These are phyloP conservation scores for Rhodamnia rubescens DNA, from an alignment of 345 rosid species.

Conservation along the genomic window DNA sequence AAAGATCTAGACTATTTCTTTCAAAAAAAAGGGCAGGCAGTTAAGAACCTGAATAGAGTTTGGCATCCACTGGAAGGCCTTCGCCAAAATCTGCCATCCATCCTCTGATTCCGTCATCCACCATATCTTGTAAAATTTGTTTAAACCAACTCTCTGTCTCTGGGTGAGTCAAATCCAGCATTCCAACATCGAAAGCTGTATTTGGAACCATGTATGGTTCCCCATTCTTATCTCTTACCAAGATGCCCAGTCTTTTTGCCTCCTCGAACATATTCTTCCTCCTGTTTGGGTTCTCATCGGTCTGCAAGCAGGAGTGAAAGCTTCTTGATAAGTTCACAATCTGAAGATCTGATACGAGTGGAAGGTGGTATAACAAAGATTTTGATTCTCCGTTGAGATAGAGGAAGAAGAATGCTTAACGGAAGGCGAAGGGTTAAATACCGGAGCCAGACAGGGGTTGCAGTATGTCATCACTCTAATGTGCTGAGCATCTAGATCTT, in stretches of 20 bases:
- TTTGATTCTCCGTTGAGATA: neutral
- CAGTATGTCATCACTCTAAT: conserved; percentile 69
- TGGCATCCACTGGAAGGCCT: conserved; percentile 61
- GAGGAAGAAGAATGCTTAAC: neutral
- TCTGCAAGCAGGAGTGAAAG: conserved; percentile 15
- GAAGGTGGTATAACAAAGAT: neutral
- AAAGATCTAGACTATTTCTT: neutral
- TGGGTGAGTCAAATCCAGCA: conserved; percentile 70
- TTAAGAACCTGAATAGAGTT: conserved; percentile 46
- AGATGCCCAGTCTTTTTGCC: conserved; percentile 44
- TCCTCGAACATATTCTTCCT: conserved; percentile 50
- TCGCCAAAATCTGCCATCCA: conserved; percentile 91
- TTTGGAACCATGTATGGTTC: conserved; percentile 60
- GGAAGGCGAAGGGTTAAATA: conserved; percentile 7
- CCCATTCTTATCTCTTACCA: conserved; percentile 47
- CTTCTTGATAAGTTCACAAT: neutral
- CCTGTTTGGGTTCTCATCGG: conserved; percentile 36
- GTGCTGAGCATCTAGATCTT: conserved; percentile 34
- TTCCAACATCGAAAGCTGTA: conserved; percentile 68
- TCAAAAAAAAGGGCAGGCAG: neutral
- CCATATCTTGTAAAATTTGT: conserved; percentile 55
- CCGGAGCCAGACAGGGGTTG: conserved; percentile 73
- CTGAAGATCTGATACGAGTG: neutral
- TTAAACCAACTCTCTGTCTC: conserved; percentile 54
- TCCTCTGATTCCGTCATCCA: conserved; percentile 55